A percentile compares a stretch with the other conserved stretches of the same genome.
These are phyloP conservation scores for Rhizopus sp. DNA, from an alignment of 371 early-diverging fungal species.

Conservation along the genomic window DNA sequence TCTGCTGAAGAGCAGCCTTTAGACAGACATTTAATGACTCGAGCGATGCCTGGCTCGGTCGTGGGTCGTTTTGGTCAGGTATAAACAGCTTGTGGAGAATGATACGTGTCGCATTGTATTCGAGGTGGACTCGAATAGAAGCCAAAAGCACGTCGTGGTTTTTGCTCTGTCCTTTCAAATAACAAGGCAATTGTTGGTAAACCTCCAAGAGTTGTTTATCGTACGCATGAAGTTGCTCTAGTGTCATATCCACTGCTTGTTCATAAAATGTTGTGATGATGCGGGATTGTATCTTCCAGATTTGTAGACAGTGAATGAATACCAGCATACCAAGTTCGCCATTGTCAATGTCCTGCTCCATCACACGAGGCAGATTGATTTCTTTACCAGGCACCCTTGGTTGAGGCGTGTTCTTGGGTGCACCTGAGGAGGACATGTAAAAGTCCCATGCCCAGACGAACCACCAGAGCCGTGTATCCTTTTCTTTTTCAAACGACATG, in stretches of 20 bases:
- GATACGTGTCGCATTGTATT: conserved; percentile 43
- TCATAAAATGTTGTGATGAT: conserved; percentile 30
- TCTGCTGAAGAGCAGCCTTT: conserved; percentile 18
- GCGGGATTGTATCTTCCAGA: conserved; percentile 34
- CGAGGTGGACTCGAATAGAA: conserved; percentile 36
- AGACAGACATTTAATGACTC: conserved; percentile 37
- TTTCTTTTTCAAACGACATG: conserved; percentile 32
- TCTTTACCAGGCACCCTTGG: conserved; percentile 20
- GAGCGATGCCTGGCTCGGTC: conserved; percentile 26
- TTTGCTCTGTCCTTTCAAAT: too few species aligned
- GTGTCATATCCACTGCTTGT: conserved; percentile 20
- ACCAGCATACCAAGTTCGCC: conserved; percentile 30
- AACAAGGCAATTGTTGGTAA: conserved; percentile 2
- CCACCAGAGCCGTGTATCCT: conserved; percentile 48
- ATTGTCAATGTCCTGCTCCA: conserved; percentile 41
- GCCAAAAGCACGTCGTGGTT: conserved; percentile 33
- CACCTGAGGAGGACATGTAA: conserved; percentile 31
- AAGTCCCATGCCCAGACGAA: conserved; percentile 39
- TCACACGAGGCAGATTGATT: conserved; percentile 31
- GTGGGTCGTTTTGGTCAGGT: conserved; percentile 29
- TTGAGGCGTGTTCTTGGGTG: conserved; percentile 31
- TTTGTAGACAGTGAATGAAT: conserved; percentile 20
- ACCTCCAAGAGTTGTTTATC: conserved; percentile 22
- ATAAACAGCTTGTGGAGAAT: conserved; percentile 44
- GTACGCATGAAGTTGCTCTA: conserved; percentile 29